Evolutionary conservation across 441 rosid genomes (phyloP).

Genomic region (Euphorbia corollata): DNA sequence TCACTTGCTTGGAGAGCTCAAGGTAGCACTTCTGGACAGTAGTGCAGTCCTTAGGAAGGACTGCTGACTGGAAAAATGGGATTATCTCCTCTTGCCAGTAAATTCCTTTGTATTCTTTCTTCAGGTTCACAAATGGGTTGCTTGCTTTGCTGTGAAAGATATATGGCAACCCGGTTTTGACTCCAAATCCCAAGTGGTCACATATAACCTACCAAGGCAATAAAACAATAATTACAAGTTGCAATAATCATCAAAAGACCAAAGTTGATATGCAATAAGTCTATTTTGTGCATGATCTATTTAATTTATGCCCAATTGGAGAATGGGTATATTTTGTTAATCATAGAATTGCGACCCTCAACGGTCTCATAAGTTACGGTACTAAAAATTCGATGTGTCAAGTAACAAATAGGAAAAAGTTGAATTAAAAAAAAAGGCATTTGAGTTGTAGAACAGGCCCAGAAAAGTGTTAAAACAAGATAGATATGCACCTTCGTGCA

Average conservation of each 20-base stretch:
- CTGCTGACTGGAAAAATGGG: constrained; percentile 69
- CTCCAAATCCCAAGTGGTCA: constrained; percentile 75
- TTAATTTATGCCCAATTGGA: no score
- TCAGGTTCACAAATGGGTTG: constrained; percentile 87
- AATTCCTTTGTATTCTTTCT: constrained; percentile 16
- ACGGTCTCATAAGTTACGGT: no score
- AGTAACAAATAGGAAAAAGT: no score
- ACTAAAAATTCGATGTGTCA: no score
- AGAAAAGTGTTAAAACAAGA: no score
- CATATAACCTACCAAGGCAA: constrained; percentile 50
- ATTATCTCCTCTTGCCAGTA: constrained; percentile 89
- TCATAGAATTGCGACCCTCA: no score
- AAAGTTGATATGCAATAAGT: no score
- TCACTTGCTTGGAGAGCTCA: constrained; percentile 69
- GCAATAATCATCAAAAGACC: background rate
- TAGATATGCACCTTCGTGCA: constrained; percentile 48
- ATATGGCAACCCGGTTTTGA: constrained; percentile 81
- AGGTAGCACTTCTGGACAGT: constrained; percentile 68
- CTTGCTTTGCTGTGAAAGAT: constrained; percentile 88
- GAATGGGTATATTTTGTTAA: no score
- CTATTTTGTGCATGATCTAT: no score
- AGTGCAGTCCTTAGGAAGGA: constrained; percentile 67
- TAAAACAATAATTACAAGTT: background rate
- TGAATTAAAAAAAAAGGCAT: no score
- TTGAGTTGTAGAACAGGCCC: no score